These are phyloP conservation scores for Yamadazyma endophytica DNA, from an alignment of 805 yeast genomes.

Conservation along the genomic window DNA sequence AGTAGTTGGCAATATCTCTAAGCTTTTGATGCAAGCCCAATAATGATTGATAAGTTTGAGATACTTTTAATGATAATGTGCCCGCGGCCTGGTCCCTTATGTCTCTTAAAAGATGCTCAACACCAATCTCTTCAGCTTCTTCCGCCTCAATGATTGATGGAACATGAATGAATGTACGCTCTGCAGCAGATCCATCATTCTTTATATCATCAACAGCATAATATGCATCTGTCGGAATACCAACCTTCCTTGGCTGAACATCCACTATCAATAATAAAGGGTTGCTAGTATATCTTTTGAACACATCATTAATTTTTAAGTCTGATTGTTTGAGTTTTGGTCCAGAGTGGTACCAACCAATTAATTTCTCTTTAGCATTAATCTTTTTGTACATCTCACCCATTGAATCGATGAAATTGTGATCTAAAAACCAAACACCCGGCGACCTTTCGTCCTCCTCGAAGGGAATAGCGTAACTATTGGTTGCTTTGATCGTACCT, in stretches of 20 bases:
- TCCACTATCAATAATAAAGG: slow-evolving; percentile 89
- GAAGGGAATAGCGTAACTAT: slow-evolving; percentile 95
- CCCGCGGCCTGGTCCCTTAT: slow-evolving; percentile 97
- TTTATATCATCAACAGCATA: slow-evolving; percentile 91
- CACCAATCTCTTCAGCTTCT: slow-evolving; percentile 99
- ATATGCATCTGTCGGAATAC: slow-evolving; percentile 95
- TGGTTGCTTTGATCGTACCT: slow-evolving; percentile 67
- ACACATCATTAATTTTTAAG: slow-evolving; percentile 81
- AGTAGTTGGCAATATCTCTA: slow-evolving; percentile 69
- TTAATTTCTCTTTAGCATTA: slow-evolving; percentile 91
- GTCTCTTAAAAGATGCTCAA: slow-evolving; percentile 91
- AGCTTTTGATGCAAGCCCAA: slow-evolving; percentile 81
- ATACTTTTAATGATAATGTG: slow-evolving; percentile 75
- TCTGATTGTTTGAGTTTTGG: slow-evolving; percentile 88
- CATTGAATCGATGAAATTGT: slow-evolving; percentile 94
- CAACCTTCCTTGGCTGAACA: slow-evolving; percentile 78
- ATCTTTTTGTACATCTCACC: slow-evolving; percentile 96
- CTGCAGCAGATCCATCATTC: slow-evolving; percentile 92
- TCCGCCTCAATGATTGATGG: slow-evolving; percentile 94
- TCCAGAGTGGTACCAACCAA: slow-evolving; percentile 99
- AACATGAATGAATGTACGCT: slow-evolving; percentile 87
- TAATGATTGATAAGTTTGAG: slow-evolving; percentile 84
- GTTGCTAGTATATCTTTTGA: slow-evolving; percentile 74
- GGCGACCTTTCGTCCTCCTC: slow-evolving; percentile 94
- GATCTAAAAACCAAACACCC: slow-evolving; percentile 95